Percentiles rank a stretch among this genome's conserved stretches.
Evolutionary conservation across 1,139 yeast genomes (phyloP).

Genomic region (Geotrichum citri-aurantii): DNA sequence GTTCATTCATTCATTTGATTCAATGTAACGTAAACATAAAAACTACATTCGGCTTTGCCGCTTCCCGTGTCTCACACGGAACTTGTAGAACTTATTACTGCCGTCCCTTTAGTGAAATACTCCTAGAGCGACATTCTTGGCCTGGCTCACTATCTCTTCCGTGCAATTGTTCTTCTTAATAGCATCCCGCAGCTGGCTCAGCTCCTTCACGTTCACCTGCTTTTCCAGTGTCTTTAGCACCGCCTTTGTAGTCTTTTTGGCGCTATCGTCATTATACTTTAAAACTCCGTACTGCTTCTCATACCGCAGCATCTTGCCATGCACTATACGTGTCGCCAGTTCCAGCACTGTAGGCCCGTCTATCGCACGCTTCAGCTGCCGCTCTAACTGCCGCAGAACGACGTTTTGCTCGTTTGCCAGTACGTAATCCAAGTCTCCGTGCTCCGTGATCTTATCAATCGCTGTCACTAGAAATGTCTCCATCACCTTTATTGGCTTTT

Average conservation of each 20-base stretch:
- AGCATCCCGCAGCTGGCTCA: constrained; percentile 20
- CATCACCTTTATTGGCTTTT: neutral
- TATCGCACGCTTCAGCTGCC: constrained; percentile 22
- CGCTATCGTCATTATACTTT: constrained; percentile 32
- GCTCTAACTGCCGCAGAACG: constrained; percentile 15
- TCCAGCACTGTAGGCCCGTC: constrained; percentile 31
- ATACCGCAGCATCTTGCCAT: constrained; percentile 19
- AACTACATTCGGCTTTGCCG: neutral
- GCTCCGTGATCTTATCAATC: neutral
- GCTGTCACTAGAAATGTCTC: neutral
- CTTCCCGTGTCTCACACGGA: neutral
- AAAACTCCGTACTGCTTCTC: constrained; percentile 20
- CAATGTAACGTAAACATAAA: neutral
- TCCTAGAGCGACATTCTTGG: neutral
- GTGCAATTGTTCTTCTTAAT: constrained; percentile 13
- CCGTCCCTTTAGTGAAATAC: neutral
- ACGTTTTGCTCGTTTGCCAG: constrained; percentile 15
- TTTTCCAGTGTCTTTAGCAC: constrained; percentile 24
- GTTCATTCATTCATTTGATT: neutral
- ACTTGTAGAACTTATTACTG: neutral
- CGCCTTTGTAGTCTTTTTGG: constrained; percentile 24
- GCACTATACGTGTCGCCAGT: constrained; percentile 27
- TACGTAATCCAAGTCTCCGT: neutral
- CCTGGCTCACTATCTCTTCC: neutral
- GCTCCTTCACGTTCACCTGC: constrained; percentile 1